phyloP scores from a whole-genome alignment of 768 basidiomycete species.

The Galerina marginata region DNA sequence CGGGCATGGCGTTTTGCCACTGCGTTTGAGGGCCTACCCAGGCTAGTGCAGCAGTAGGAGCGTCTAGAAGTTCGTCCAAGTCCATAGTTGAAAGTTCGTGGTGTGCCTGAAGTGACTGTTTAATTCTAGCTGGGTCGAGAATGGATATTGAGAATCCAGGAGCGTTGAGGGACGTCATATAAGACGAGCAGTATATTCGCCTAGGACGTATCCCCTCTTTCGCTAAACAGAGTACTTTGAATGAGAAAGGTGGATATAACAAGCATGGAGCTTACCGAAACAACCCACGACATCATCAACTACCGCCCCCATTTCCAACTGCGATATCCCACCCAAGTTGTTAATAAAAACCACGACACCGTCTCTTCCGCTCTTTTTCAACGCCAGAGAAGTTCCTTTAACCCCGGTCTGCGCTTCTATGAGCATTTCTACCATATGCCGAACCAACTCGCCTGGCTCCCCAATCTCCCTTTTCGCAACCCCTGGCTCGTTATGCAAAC shows the following conservation, averaged over 20 bases:
- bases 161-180: slow-evolving; percentile 67
- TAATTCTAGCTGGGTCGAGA: slow-evolving; percentile 48
- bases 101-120: slow-evolving; percentile 13
- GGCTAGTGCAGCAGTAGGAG: slow-evolving; percentile 46
- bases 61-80: slow-evolving; percentile 44
- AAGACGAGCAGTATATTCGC: slow-evolving; percentile 52
- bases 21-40: slow-evolving; percentile 42
- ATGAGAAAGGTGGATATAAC: not conserved
- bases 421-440: slow-evolving; percentile 49
- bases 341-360: slow-evolving; percentile 55
- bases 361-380: slow-evolving; percentile 44
- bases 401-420: slow-evolving; percentile 24
- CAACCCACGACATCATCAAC: slow-evolving; percentile 47
- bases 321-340: slow-evolving; percentile 58
- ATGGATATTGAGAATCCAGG: slow-evolving; percentile 62
- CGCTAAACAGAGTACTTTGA: slow-evolving; percentile 24
- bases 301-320: slow-evolving; percentile 58
- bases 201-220: slow-evolving; percentile 36
- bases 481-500: slow-evolving; percentile 62
- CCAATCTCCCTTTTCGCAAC: slow-evolving; percentile 43
- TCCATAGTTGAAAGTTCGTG: slow-evolving; percentile 4
- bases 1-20: slow-evolving; percentile 29
- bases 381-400: not conserved
- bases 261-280: slow-evolving; percentile 42
- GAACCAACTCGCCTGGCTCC: slow-evolving; percentile 31